These are phyloP conservation scores for Wickerhamiella sorbophila DNA, from an alignment of 805 yeast genomes.

Conservation along the genomic window DNA sequence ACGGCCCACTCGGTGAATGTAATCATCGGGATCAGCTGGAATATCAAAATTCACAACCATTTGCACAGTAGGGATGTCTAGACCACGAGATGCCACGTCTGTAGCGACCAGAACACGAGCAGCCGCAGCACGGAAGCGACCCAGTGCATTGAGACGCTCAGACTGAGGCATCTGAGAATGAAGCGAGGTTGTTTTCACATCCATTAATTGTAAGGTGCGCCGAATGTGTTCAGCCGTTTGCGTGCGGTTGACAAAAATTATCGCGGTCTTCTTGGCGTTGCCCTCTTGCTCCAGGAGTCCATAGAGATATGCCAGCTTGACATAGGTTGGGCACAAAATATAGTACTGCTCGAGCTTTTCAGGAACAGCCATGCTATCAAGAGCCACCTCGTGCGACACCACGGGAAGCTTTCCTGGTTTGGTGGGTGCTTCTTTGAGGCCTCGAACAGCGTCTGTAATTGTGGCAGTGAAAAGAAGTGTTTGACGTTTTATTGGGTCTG, in stretches of 20 bases:
- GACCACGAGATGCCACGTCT: slow-evolving; percentile 94
- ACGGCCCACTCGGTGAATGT: slow-evolving; percentile 94
- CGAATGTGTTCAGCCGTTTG: slow-evolving; percentile 77
- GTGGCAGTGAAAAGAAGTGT: slow-evolving; percentile 92
- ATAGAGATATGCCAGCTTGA: slow-evolving; percentile 77
- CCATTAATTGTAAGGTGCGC: slow-evolving; percentile 58
- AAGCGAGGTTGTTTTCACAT: slow-evolving; percentile 70
- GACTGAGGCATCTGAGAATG: slow-evolving; percentile 92
- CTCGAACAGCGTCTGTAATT: slow-evolving; percentile 79
- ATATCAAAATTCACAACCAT: slow-evolving; percentile 83
- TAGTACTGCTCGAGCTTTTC: slow-evolving; percentile 49
- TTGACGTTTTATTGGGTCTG: slow-evolving; percentile 61
- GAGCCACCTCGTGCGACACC: slow-evolving; percentile 62
- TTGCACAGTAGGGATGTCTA: slow-evolving; percentile 88
- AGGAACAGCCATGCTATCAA: slow-evolving; percentile 71
- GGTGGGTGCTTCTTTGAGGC: slow-evolving; percentile 50
- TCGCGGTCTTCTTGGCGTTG: slow-evolving; percentile 52
- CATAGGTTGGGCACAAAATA: slow-evolving; percentile 70
- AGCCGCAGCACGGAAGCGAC: slow-evolving; percentile 86
- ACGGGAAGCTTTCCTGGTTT: slow-evolving; percentile 42
- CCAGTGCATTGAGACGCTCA: slow-evolving; percentile 83
- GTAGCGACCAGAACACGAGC: slow-evolving; percentile 89
- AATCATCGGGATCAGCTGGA: slow-evolving; percentile 93
- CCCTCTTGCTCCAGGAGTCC: slow-evolving; percentile 48
- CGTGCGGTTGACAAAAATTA: slow-evolving; percentile 85